phyloP scores from a whole-genome alignment of 1,284 basidiomycete genomes.

The Ganoderma leucocontextum region DNA sequence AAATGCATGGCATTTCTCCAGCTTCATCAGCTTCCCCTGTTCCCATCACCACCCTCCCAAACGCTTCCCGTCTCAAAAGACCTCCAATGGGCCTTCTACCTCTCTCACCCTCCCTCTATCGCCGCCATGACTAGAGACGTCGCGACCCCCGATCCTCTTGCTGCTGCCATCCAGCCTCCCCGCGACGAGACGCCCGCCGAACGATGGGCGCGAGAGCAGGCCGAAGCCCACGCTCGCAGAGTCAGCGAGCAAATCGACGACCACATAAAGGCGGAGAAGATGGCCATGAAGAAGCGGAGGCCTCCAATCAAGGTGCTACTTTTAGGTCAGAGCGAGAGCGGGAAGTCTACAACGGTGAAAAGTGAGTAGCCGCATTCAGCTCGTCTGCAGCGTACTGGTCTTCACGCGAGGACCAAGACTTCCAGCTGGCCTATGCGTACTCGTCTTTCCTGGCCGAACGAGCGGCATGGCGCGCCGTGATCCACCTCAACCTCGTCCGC shows the following conservation, averaged over 20 bases:
- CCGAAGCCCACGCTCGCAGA: constrained; percentile 66
- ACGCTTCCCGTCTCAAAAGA: constrained; percentile 16
- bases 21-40: constrained; percentile 33
- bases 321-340: constrained; percentile 52
- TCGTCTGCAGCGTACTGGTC: neutral
- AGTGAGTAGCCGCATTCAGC: constrained; percentile 50
- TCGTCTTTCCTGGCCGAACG: constrained; percentile 63
- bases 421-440: constrained; percentile 50
- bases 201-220: constrained; percentile 57
- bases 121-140: constrained; percentile 31
- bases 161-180: constrained; percentile 64
- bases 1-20: constrained; percentile 17
- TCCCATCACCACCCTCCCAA: constrained; percentile 30
- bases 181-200: constrained; percentile 62
- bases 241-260: constrained; percentile 75
- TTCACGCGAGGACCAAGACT: constrained; percentile 41
- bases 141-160: constrained; percentile 59
- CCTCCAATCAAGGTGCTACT: constrained; percentile 66
- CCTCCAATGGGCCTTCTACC: constrained; percentile 12
- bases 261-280: constrained; percentile 62
- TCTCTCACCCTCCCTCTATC: constrained; percentile 6
- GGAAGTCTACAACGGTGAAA: constrained; percentile 71
- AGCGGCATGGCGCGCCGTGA: constrained; percentile 65
- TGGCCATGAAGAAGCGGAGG: constrained; percentile 59
- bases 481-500: constrained; percentile 71